Evolutionary conservation across 2,329 filamentous ascomycete genomes (phyloP), one percentile per base, ranked within the genome.

Genomic region (Akanthomyces muscarius): DNA sequence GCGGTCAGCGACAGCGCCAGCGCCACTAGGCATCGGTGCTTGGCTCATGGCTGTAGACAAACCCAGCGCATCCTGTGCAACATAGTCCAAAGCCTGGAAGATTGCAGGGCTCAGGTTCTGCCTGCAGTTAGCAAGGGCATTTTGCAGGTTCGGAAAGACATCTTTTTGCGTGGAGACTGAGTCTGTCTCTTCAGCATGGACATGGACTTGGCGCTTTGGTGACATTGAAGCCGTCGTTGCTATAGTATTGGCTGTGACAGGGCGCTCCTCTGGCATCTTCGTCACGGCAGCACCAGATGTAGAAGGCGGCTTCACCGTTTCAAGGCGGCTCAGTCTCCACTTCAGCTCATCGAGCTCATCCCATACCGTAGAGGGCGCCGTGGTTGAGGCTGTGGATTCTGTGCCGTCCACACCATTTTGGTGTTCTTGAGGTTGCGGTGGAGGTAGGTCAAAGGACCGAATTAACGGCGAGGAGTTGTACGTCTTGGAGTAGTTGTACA

Each of bases 261-360:
- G 95, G 64, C 95, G 85, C 64, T 98, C 94, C 42, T 89, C 88
- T 0, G 88, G 88, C 11, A 86, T 83, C 66, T 87, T 85, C 5
- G 89, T 89, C 71, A 93, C 89, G 2, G 91, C 90, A 2, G 91
- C 91, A 42, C 88, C 90, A 3, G 92, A 94, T 2, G 90, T 92
- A 0, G 91, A 80, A 0, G 93, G 92, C 41, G 95, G 79, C 75
- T 96, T 97, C 64, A 93, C 93, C 2, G 91, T 77, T 74, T 98
- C 95, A 11, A 99, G 83, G 65, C 92, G 90, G 69, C 91, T 88
- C 69, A 99, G 97, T 36, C 95, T 87, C 47, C 91, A 95, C 74
- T 98, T 98, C 53, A 99, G 79, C 67, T 98, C 95, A 69, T 98
- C 95, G 33, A 99, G 78, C 75, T 99, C 95, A 72, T 98, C 95